Base-by-base conservation (phyloP, 2,329 filamentous ascomycete genomes). In the Thelonectria discophora region DNA sequence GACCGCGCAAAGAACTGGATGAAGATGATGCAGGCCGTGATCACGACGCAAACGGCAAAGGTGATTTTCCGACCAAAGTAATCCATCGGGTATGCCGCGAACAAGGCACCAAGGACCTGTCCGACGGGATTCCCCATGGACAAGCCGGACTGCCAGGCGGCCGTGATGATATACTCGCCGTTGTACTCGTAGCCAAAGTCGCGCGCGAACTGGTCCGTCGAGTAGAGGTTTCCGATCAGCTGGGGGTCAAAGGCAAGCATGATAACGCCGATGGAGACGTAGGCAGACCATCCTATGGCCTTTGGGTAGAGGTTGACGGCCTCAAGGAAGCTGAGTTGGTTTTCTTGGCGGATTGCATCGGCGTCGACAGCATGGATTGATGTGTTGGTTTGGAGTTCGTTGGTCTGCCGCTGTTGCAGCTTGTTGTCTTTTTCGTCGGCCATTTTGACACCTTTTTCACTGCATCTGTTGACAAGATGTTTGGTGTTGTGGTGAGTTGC, bases 1-100 rank as follows among this genome's bases (percentile, higher is more conserved):
- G 73, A 73, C 4, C 74, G 68, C 1, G 74, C 73, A 34, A 75
- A 76, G 65, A 76, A 76, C 0, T 71, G 69, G 9, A 76, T 69
- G 12, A 75, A 75, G 20, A 76, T 70, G 18, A 76, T 69, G 6
- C 63, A 69, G n/a, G 45, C 45, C 6, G 45, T 48, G 11, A 48
- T 30, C 4, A 48, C 21, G 2, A 48, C 45, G 45, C 45, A 48
- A 2, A 15, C 45, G 10, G 45, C 45, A 30, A 48, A 48, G 11
- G 45, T 48, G 8, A 30, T 48, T 24, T 48, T 48, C 13, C 45
- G 20, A 30, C 45, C 45, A 27, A 48, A 32, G 13, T 32, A 48
- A 48, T 48, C 45, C 45, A 48, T 48, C 21, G 45, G 45, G 24
- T 48, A 48, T 5, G 45, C 45, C 2, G 45, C 45, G n/a, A 48